Percentiles rank a stretch among this genome's conserved stretches.
phyloP scores from a whole-genome alignment of 2,329 filamentous ascomycete species.

The Alternaria burnsii region DNA sequence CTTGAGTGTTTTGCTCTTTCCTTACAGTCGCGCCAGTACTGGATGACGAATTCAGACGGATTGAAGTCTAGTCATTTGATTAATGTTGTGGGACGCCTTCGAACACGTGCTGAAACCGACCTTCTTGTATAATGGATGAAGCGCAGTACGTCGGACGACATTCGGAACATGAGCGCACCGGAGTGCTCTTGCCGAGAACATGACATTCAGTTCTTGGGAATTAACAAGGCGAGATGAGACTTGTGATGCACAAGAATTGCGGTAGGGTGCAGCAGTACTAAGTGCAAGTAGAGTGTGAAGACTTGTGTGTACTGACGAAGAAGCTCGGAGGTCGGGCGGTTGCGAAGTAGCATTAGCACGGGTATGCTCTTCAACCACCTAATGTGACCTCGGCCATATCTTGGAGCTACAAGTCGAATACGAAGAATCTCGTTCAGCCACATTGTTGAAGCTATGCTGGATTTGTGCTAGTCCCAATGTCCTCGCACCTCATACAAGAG shows the following conservation, averaged over 20 bases:
- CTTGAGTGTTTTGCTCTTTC: background rate
- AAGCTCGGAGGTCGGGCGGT: background rate
- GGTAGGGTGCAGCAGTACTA: background rate
- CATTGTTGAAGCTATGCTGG: background rate
- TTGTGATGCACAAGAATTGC: background rate
- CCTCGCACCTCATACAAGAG: too few relatives aligned
- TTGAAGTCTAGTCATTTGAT: background rate
- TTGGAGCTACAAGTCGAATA: background rate
- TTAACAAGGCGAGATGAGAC: background rate
- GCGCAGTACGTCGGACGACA: background rate
- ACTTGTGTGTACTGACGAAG: background rate
- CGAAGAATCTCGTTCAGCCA: background rate
- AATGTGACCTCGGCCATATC: background rate
- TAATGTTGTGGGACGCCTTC: background rate
- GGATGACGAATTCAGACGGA: slow-evolving; percentile 2
- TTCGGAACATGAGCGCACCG: background rate
- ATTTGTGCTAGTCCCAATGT: background rate
- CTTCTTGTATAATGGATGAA: background rate
- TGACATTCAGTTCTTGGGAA: background rate
- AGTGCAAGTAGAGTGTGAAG: background rate
- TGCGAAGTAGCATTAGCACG: background rate
- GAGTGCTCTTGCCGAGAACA: slow-evolving; percentile 9
- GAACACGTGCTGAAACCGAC: background rate
- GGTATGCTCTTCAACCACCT: background rate
- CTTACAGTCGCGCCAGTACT: background rate